phyloP scores from a whole-genome alignment of 495 filamentous ascomycete genomes.

The Penicillium simplicissimum region DNA sequence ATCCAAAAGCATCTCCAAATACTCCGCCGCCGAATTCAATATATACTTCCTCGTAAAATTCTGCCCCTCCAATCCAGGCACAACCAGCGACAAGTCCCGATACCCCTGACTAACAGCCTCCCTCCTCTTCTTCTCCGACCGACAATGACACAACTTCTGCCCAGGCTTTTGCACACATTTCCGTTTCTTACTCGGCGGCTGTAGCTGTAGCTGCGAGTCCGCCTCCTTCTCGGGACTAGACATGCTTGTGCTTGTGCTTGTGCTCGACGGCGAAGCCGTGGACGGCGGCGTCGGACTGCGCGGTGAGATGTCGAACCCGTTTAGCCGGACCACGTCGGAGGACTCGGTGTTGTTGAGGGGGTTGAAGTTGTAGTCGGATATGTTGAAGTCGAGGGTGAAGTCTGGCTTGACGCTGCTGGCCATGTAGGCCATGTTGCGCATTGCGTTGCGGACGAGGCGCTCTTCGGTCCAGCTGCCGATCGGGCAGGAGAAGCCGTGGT shows the following conservation, averaged over 20 bases:
- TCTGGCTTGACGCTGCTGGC: slow-evolving; percentile 17
- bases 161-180: slow-evolving; percentile 29
- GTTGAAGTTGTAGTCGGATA: background rate
- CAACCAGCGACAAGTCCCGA: slow-evolving; percentile 17
- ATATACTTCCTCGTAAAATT: slow-evolving; percentile 29
- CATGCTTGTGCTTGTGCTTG: background rate
- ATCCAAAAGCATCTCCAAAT: slow-evolving; percentile 12
- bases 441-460: slow-evolving; percentile 21
- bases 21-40: slow-evolving; percentile 21
- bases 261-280: slow-evolving; percentile 8
- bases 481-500: slow-evolving; percentile 27
- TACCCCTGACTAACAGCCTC: slow-evolving; percentile 25
- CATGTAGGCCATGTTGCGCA: slow-evolving; percentile 28
- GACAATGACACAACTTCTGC: slow-evolving; percentile 29
- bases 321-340: background rate
- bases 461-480: slow-evolving; percentile 32
- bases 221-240: background rate
- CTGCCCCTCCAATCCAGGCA: slow-evolving; percentile 21
- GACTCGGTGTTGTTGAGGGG: background rate
- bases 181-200: slow-evolving; percentile 16
- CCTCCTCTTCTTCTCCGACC: slow-evolving; percentile 29
- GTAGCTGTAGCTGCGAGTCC: background rate
- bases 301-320: background rate
- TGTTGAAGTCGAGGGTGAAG: slow-evolving; percentile 5
- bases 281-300: slow-evolving; percentile 9